phyloP scores from a whole-genome alignment of 495 filamentous ascomycete species.

The Penicillium cosmopolitanum region DNA sequence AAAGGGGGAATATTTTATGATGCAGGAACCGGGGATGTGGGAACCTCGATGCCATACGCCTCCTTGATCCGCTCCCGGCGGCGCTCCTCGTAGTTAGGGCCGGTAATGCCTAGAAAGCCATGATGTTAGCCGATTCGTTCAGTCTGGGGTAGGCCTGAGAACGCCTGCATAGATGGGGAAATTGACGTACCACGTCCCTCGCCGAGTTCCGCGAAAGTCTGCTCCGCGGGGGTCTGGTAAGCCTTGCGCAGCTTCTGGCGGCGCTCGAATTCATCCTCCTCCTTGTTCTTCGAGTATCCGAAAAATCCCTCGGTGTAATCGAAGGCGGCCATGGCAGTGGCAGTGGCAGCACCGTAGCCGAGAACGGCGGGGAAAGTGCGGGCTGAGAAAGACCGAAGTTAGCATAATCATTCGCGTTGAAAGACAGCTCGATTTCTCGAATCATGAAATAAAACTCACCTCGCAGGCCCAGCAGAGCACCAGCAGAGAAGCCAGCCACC shows the following conservation, averaged over 20 bases:
- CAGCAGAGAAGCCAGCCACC: slow-evolving; percentile 74
- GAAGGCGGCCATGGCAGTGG: slow-evolving; percentile 67
- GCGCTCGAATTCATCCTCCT: slow-evolving; percentile 77
- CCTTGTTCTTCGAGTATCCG: slow-evolving; percentile 58
- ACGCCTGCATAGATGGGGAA: background rate
- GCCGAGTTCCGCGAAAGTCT: slow-evolving; percentile 81
- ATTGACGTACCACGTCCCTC: slow-evolving; percentile 80
- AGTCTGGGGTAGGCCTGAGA: background rate
- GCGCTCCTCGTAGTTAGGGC: slow-evolving; percentile 84
- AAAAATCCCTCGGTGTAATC: slow-evolving; percentile 77
- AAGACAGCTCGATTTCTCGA: background rate
- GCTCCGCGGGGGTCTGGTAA: slow-evolving; percentile 74
- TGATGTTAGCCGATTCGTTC: background rate
- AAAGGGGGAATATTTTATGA: slow-evolving; percentile 37
- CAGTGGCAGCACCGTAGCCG: slow-evolving; percentile 71
- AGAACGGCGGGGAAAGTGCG: slow-evolving; percentile 79
- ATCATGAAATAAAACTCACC: slow-evolving; percentile 45
- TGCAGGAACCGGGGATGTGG: slow-evolving; percentile 43
- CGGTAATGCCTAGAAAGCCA: slow-evolving; percentile 68
- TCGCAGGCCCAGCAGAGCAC: slow-evolving; percentile 66
- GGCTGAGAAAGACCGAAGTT: slow-evolving; percentile 46
- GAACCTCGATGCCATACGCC: slow-evolving; percentile 87
- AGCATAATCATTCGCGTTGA: slow-evolving; percentile 1
- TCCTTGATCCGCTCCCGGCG: slow-evolving; percentile 82
- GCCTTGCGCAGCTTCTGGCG: slow-evolving; percentile 77